Percentiles rank a stretch among this genome's conserved stretches.
phyloP scores from a whole-genome alignment of 192 early-diverging fungal species.

The Coemansia biformis region DNA sequence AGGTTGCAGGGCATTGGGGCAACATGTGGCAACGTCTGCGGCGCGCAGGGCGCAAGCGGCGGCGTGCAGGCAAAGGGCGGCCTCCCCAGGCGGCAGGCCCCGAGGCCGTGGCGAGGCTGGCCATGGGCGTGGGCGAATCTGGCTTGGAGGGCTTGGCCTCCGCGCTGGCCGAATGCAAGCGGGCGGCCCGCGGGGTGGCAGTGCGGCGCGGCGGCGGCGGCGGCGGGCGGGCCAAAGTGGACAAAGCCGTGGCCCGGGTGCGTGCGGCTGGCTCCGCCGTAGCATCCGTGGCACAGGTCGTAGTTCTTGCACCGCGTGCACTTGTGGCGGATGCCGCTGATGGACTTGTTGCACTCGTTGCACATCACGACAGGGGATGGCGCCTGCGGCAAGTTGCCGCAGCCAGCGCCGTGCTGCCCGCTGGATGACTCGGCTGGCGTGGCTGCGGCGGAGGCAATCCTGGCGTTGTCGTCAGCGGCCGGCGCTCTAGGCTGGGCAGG shows the following conservation, averaged over 20 bases:
- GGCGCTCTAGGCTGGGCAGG: too few species aligned
- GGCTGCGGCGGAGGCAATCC: too few species aligned
- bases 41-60: neutral
- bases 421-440: neutral
- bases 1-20: neutral
- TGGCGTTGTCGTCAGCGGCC: neutral
- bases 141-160: neutral
- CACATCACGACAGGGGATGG: conserved; percentile 27
- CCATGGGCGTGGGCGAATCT: neutral
- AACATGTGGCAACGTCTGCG: neutral
- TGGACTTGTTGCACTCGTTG: conserved; percentile 53
- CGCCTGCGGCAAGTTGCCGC: neutral
- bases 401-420: neutral
- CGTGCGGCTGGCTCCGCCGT: conserved; percentile 16
- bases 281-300: conserved; percentile 55
- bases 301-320: conserved; percentile 53
- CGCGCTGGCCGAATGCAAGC: conserved; percentile 1
- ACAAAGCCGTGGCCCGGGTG: conserved; percentile 46
- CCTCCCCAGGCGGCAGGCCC: conserved; percentile 5
- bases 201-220: neutral
- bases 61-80: conserved; percentile 3
- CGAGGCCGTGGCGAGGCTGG: neutral
- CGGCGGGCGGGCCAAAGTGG: conserved; percentile 27
- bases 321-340: conserved; percentile 56
- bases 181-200: too few species aligned